A percentile compares a stretch with the other conserved stretches of the same genome.
These are phyloP conservation scores for Fraxinus cuspidata DNA, from an alignment of 257 asterid species.

Conservation along the genomic window DNA sequence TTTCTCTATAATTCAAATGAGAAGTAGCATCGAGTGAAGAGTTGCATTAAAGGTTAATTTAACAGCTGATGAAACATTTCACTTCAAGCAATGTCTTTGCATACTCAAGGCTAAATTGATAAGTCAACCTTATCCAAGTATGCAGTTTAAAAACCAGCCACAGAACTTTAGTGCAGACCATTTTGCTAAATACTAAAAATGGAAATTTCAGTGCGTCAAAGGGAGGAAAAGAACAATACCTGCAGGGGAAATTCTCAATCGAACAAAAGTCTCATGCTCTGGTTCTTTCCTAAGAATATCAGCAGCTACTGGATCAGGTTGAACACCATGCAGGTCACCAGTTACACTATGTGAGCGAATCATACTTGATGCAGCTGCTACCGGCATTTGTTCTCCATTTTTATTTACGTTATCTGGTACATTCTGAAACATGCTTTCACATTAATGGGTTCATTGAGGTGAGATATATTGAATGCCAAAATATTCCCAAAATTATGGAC, in stretches of 20 bases:
- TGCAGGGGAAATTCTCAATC: constrained; percentile 72
- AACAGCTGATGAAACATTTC: constrained; percentile 16
- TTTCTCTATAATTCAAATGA: constrained; percentile 14
- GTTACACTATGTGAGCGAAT: constrained; percentile 85
- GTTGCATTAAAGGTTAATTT: background rate
- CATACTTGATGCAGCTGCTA: constrained; percentile 69
- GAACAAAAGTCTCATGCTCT: constrained; percentile 89
- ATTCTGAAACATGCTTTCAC: constrained; percentile 48
- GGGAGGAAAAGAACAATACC: constrained; percentile 52
- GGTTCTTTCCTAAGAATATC: constrained; percentile 91
- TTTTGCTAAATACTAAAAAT: background rate
- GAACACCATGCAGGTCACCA: constrained; percentile 89
- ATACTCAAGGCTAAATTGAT: background rate
- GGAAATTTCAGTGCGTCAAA: constrained; percentile 14
- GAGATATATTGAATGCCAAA: constrained; percentile 11
- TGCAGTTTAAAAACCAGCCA: background rate
- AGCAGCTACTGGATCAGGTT: constrained; percentile 94
- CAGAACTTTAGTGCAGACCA: background rate
- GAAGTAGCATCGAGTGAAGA: constrained; percentile 6
- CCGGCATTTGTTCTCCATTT: constrained; percentile 55
- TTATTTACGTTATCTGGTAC: constrained; percentile 51
- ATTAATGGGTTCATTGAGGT: constrained; percentile 31
- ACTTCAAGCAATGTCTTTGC: constrained; percentile 10
- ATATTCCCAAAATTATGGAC: background rate
- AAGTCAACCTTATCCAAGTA: background rate